These are phyloP conservation scores for Arthromyces matolae DNA, from an alignment of 768 basidiomycete genomes.

Conservation along the genomic window DNA sequence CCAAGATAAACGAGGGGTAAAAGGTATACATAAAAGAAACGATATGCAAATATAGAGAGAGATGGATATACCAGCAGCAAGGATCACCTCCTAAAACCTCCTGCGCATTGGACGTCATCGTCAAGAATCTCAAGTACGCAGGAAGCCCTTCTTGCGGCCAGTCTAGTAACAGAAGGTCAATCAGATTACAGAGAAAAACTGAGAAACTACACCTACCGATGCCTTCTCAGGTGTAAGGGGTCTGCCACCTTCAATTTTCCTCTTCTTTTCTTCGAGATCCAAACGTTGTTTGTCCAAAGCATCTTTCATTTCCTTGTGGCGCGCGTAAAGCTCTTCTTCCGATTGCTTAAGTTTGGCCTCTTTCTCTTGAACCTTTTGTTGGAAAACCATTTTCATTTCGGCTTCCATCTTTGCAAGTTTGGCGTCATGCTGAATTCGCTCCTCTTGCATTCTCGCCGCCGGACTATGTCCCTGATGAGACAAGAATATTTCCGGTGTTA, in stretches of 20 bases:
- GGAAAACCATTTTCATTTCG: slow-evolving; percentile 99
- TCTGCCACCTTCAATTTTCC: slow-evolving; percentile 89
- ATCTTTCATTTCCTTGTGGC: slow-evolving; percentile 99
- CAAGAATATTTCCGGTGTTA: slow-evolving; percentile 12
- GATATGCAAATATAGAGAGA: slow-evolving; percentile 21
- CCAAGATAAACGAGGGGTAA: slow-evolving; percentile 44
- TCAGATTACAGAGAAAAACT: slow-evolving; percentile 10
- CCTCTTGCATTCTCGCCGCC: slow-evolving; percentile 93
- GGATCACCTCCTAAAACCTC: slow-evolving; percentile 23
- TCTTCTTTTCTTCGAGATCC: slow-evolving; percentile 98
- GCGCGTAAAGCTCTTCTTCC: slow-evolving; percentile 97
- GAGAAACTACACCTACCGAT: slow-evolving; percentile 49
- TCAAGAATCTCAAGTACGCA: slow-evolving; percentile 50
- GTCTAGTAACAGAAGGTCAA: slow-evolving; percentile 34
- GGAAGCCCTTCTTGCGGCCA: slow-evolving; percentile 72
- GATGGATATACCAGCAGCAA: slow-evolving; percentile 28
- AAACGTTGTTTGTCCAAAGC: slow-evolving; percentile 92
- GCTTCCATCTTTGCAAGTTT: slow-evolving; percentile 99
- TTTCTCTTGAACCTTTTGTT: slow-evolving; percentile 99
- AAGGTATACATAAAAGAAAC: slow-evolving; percentile 39
- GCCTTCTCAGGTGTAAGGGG: slow-evolving; percentile 94
- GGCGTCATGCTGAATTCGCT: slow-evolving; percentile 92
- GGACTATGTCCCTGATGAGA: slow-evolving; percentile 53
- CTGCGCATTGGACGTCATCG: slow-evolving; percentile 23
- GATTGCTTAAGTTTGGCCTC: slow-evolving; percentile 98